phyloP scores from a whole-genome alignment of 768 basidiomycete genomes.

The Russula ochroleuca region DNA sequence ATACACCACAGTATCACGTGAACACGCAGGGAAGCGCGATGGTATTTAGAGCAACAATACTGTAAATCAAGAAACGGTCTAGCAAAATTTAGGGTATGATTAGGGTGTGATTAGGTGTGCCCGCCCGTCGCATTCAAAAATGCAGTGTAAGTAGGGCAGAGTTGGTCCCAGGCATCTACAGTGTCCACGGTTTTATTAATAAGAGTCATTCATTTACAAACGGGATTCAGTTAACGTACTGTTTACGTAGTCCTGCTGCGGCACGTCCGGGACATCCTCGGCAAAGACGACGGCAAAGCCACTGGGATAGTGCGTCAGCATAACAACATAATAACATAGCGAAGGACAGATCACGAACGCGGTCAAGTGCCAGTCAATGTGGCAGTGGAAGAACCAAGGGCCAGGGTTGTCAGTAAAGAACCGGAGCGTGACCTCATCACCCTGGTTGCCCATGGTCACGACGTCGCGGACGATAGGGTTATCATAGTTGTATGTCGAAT shows the following conservation, averaged over 20 bases:
- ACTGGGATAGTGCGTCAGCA: neutral
- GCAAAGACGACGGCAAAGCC: slow-evolving; percentile 24
- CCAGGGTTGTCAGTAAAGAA: slow-evolving; percentile 35
- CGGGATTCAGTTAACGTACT: neutral
- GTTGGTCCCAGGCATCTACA: neutral
- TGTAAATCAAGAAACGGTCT: neutral
- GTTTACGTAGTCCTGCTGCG: neutral
- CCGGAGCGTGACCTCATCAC: slow-evolving; percentile 31
- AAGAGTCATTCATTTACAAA: neutral
- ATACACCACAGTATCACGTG: too few relatives aligned
- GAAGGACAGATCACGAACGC: slow-evolving; percentile 58
- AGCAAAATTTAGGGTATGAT: too few relatives aligned
- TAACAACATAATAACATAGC: slow-evolving; percentile 39
- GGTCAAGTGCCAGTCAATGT: slow-evolving; percentile 33
- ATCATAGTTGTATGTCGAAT: slow-evolving; percentile 20
- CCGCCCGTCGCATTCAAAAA: slow-evolving; percentile 3
- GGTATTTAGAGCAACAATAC: neutral
- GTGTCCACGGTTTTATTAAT: too few relatives aligned
- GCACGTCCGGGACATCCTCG: slow-evolving; percentile 21
- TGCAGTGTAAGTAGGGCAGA: slow-evolving; percentile 14
- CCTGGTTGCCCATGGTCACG: slow-evolving; percentile 23
- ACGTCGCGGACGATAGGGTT: slow-evolving; percentile 28
- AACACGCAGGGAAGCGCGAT: too few relatives aligned
- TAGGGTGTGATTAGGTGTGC: neutral
- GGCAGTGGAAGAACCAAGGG: slow-evolving; percentile 34